Base-by-base conservation (phyloP, 495 filamentous ascomycete genomes). In the Amphirosellinia nigrospora region DNA sequence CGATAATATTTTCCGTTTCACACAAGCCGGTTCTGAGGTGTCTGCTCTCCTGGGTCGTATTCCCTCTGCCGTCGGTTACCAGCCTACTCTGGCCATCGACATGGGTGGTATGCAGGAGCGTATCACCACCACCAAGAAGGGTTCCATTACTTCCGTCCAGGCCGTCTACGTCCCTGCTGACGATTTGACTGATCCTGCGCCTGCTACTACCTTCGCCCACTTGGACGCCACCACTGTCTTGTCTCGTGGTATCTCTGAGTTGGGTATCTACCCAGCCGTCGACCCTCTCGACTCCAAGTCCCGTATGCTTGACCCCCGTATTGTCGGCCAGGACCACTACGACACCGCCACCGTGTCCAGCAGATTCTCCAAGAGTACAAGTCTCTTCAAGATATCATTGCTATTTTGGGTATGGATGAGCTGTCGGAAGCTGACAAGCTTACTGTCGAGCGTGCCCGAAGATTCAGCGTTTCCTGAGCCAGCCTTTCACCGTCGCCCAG, bases 1-100 rank as follows among this genome's bases (percentile, higher is more conserved):
- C 85, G 96, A 98, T 93, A 99, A 99, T 90, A 98, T 99, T 85
- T 98, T 98, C 93, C 93, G 96, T 81, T 99, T 99, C 92, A 99
- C 96, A 78, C 96, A 99, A 88, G 96, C 96, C 83, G 96, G 96
- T 93, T 98, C 96, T 80, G 96, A 99, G 87, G 96, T 99, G 90
- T 98, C 96, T 87, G 96, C 96, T 80, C 89, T 99, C 82, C 90
- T 99, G 66, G 96, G 96, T 89, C 96, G 96, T 94, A 99, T 99
- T 81, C 96, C 96, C 83, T 99, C 96, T 88, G 96, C 96, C 81
- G 96, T 99, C 91, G 96, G 96, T 91, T 99, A 99, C 88, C 96
- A 99, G 85, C 96, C 96, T 80, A 99, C 96, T 73, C 93, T 99
- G 78, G 96, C 96, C 88, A 94, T 99, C 83, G 96, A 99, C 88